Evolutionary conservation across 371 early-diverging fungal genomes (phyloP).

Genomic region (Apophysomyces sp.): DNA sequence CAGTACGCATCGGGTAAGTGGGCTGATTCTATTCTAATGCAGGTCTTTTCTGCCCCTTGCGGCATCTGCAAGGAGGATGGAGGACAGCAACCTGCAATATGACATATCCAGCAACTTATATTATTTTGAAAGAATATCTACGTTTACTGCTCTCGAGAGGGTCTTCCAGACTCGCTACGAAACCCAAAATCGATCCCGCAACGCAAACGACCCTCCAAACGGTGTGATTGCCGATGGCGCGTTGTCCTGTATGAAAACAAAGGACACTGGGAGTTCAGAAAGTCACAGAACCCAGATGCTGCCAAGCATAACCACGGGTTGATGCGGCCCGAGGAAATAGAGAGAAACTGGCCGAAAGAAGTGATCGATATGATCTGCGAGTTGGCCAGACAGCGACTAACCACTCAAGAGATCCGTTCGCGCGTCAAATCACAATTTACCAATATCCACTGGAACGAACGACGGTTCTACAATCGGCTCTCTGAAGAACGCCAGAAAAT

Average conservation of each 20-base stretch:
- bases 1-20: constrained; percentile 61
- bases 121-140: constrained; percentile 51
- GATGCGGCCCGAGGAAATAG: constrained; percentile 61
- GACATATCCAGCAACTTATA: background rate
- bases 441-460: constrained; percentile 60
- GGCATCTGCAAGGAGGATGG: constrained; percentile 1
- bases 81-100: background rate
- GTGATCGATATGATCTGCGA: constrained; percentile 58
- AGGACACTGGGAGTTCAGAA: constrained; percentile 57
- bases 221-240: constrained; percentile 68
- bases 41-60: constrained; percentile 3
- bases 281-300: constrained; percentile 61
- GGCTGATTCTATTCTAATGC: background rate
- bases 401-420: constrained; percentile 58
- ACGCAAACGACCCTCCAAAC: constrained; percentile 58
- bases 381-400: constrained; percentile 51
- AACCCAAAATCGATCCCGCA: constrained; percentile 57
- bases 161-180: constrained; percentile 59
- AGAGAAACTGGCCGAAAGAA: constrained; percentile 58
- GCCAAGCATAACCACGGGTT: constrained; percentile 59
- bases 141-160: constrained; percentile 65
- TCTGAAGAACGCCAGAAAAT: constrained; percentile 64
- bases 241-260: constrained; percentile 57
- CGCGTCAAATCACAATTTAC: constrained; percentile 53
- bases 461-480: constrained; percentile 63